Base-by-base conservation (phyloP, 1,284 basidiomycete genomes). In the Kwoniella shivajii region DNA sequence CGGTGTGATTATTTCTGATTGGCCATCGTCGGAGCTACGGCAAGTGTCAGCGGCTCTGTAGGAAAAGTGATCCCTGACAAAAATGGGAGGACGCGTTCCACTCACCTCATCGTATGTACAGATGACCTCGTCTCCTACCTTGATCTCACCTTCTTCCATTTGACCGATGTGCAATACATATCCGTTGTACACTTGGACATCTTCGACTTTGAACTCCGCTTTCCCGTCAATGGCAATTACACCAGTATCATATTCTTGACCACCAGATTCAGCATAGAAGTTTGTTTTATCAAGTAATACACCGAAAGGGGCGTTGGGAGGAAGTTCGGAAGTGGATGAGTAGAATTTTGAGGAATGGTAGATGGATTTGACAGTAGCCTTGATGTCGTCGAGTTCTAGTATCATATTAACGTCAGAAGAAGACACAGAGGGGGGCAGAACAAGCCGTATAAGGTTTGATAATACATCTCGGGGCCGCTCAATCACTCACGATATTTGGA, bases 221-320 rank as follows among this genome's bases (percentile, higher is more conserved):
- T 86, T 81, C 50, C 89, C 94, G 66, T 98, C 95, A 53, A 97
- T 89, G 37, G 93, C 86, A 64, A 99, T 90, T 66, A 88, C 90
- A 57, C 95, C 95, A 1, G 90, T 97, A 78, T 99, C 95, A 68
- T 90, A 88, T 79, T 99, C 94, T 77, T 99, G 95, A 38, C 95
- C 96, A 75, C 95, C 95, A 47, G 91, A 85, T 80, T 99, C 95
- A 27, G 95, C 95, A 69, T 99, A 99, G 78, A 99, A 96, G 80
- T 88, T 92, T n/a, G 95, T 98, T 56, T 84, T 84, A 80, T 99
- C 92, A 51, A 99, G 85, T 36, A 99, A 76, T 56, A 99, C 74
- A 54, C 95, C 96, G 71, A 98, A 91, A 13, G 83, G 80, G 27
- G 84, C 80, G 60, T 83, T 84, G 30, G 71, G 55, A 0, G 88